phyloP scores from a whole-genome alignment of 2,329 filamentous ascomycete genomes.

The Teratosphaeria gauchensis region DNA sequence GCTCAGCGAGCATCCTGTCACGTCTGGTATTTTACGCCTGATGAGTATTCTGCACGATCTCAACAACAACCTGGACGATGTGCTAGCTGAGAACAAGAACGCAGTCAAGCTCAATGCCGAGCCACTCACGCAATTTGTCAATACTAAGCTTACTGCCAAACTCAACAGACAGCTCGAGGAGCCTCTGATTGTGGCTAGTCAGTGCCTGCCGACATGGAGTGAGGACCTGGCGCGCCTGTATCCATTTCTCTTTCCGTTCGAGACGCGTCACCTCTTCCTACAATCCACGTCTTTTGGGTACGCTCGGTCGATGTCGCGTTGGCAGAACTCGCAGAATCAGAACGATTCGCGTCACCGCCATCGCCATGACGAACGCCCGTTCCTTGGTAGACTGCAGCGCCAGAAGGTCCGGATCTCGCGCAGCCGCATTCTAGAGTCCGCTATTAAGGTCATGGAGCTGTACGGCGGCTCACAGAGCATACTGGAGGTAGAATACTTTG shows the following conservation, averaged over 20 bases:
- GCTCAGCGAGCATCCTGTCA: conserved; percentile 71
- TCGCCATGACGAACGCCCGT: conserved; percentile 77
- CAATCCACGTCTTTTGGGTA: conserved; percentile 98
- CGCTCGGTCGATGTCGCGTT: conserved; percentile 90
- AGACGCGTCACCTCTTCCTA: conserved; percentile 90
- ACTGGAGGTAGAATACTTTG: conserved; percentile 95
- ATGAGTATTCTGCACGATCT: conserved; percentile 86
- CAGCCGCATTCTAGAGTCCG: conserved; percentile 89
- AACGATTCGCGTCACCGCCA: conserved; percentile 66
- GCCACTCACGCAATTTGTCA: conserved; percentile 88
- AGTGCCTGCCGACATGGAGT: conserved; percentile 90
- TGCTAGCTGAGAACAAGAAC: conserved; percentile 64
- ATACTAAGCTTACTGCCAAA: conserved; percentile 96
- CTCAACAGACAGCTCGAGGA: conserved; percentile 95
- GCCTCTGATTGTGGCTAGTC: conserved; percentile 91
- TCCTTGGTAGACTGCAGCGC: conserved; percentile 80
- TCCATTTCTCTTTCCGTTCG: conserved; percentile 95
- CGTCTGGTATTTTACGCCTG: conserved; percentile 75
- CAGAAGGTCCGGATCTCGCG: conserved; percentile 98
- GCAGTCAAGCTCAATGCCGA: conserved; percentile 63
- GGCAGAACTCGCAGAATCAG: conserved; percentile 81
- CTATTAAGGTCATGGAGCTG: conserved; percentile 96
- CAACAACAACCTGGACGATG: conserved; percentile 87
- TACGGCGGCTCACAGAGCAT: conserved; percentile 96
- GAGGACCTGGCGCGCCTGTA: conserved; percentile 90